Conservation (phyloP, 495 filamentous ascomycete species). For the Apodospora peruviana region DNA sequence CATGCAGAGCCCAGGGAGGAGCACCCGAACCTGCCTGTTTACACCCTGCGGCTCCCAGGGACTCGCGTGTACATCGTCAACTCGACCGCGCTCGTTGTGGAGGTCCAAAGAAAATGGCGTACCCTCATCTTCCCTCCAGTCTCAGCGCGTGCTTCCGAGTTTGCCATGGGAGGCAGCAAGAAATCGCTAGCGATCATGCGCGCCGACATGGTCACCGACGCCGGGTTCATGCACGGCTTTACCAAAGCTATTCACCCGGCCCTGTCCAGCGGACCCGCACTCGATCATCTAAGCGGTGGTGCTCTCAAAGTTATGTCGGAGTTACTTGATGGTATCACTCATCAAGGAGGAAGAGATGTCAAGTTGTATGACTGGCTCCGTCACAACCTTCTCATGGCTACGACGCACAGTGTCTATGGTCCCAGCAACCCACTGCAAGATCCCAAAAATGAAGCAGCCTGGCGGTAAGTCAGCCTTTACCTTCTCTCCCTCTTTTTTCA, state of each 20-base stretch:
- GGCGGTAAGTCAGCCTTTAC: not conserved
- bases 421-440: not conserved
- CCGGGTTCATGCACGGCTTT: not conserved
- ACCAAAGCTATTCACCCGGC: not conserved
- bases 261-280: not conserved
- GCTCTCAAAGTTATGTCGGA: not conserved
- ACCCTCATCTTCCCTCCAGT: not conserved
- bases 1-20: not conserved
- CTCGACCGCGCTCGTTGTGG: slow-evolving; percentile 10
- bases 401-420: not conserved
- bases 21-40: slow-evolving; percentile 5
- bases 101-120: slow-evolving; percentile 9
- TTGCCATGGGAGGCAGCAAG: not conserved
- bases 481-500: not conserved
- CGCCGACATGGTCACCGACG: not conserved
- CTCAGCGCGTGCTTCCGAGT: not conserved
- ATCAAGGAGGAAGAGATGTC: not conserved
- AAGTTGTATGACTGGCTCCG: not conserved
- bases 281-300: not conserved
- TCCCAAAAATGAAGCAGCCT: not conserved
- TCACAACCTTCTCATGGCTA: not conserved
- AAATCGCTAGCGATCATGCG: not conserved
- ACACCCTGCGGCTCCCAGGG: slow-evolving; percentile 12
- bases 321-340: not conserved
- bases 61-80: slow-evolving; percentile 14